phyloP scores from a whole-genome alignment of 1,284 basidiomycete species.

The Moesziomyces globuligerus region DNA sequence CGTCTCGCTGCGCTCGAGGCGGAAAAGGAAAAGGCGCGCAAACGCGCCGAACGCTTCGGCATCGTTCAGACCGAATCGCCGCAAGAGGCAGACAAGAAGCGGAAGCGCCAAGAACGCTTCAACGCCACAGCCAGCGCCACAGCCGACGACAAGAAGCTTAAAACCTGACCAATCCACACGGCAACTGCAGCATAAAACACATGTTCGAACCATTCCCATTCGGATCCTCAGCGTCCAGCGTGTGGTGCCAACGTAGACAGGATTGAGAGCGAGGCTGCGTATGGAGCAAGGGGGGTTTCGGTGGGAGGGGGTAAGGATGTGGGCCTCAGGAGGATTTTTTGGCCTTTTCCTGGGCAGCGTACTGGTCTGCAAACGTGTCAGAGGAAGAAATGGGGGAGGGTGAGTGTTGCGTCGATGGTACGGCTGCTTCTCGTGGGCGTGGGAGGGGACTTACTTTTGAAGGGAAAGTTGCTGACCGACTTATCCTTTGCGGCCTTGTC shows the following conservation, averaged over 20 bases:
- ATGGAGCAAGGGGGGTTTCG: not conserved
- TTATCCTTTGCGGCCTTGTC: slow-evolving; percentile 67
- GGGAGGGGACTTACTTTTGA: slow-evolving; percentile 30
- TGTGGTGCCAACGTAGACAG: too few relatives aligned
- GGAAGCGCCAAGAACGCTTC: slow-evolving; percentile 30
- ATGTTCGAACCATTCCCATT: slow-evolving; percentile 1
- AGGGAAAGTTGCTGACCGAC: slow-evolving; percentile 33
- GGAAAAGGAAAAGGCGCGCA: slow-evolving; percentile 47
- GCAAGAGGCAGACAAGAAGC: slow-evolving; percentile 49
- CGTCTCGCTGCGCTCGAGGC: slow-evolving; percentile 25
- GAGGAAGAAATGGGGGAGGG: not conserved
- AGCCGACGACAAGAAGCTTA: slow-evolving; percentile 21
- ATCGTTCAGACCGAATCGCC: slow-evolving; percentile 1
- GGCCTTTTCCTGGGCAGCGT: slow-evolving; percentile 36
- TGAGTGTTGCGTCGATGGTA: too few relatives aligned
- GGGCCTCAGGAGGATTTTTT: slow-evolving; percentile 26
- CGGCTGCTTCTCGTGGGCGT: too few relatives aligned
- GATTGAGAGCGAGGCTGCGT: too few relatives aligned
- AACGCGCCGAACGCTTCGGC: slow-evolving; percentile 58
- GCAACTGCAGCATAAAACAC: too few relatives aligned
- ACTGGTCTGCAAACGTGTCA: slow-evolving; percentile 17
- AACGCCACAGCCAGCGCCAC: not conserved
- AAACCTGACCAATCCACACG: slow-evolving; percentile 1
- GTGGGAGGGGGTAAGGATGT: not conserved
- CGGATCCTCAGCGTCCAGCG: not conserved